Evolutionary conservation across 768 basidiomycete genomes (phyloP).

Genomic region (Agaricus blazei): DNA sequence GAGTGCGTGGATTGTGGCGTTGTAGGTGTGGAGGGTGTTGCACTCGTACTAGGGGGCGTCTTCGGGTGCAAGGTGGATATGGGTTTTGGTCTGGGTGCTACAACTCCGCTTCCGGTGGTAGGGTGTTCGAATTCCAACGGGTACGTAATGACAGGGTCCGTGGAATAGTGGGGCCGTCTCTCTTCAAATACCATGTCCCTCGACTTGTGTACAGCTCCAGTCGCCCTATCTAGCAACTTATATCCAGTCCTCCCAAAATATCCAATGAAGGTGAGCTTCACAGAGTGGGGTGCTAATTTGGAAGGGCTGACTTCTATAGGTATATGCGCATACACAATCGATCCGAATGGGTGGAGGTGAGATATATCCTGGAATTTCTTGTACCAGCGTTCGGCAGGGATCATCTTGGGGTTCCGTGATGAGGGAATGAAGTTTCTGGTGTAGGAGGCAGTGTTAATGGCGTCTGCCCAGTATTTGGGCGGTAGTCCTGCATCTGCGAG

Average conservation of each 20-base stretch:
- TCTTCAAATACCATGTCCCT: too few relatives aligned
- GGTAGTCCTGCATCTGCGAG: constrained; percentile 18
- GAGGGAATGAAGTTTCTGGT: constrained; percentile 11
- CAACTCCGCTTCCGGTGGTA: too few relatives aligned
- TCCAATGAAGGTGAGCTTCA: constrained; percentile 18
- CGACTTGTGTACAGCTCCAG: constrained; percentile 12
- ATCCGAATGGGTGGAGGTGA: constrained; percentile 25
- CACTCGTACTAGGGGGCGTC: too few relatives aligned
- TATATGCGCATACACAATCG: constrained; percentile 22
- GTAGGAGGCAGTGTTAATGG: constrained; percentile 3
- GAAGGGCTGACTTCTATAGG: constrained; percentile 5
- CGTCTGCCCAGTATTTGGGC: constrained; percentile 14
- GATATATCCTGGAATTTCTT: constrained; percentile 20
- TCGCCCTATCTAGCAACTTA: constrained; percentile 12
- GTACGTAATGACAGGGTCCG: too few relatives aligned
- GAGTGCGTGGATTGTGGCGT: too few relatives aligned
- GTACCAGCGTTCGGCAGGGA: constrained; percentile 14
- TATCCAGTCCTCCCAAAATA: constrained; percentile 18
- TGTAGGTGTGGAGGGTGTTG: too few relatives aligned
- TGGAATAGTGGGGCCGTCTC: too few relatives aligned
- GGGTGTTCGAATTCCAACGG: too few relatives aligned
- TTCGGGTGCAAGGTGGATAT: too few relatives aligned
- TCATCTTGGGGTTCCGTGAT: constrained; percentile 9
- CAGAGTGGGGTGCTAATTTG: constrained; percentile 12
- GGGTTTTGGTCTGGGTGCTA: too few relatives aligned